These are phyloP conservation scores for Silene coronaria DNA, from an alignment of 179 eudicot species.

Conservation along the genomic window DNA sequence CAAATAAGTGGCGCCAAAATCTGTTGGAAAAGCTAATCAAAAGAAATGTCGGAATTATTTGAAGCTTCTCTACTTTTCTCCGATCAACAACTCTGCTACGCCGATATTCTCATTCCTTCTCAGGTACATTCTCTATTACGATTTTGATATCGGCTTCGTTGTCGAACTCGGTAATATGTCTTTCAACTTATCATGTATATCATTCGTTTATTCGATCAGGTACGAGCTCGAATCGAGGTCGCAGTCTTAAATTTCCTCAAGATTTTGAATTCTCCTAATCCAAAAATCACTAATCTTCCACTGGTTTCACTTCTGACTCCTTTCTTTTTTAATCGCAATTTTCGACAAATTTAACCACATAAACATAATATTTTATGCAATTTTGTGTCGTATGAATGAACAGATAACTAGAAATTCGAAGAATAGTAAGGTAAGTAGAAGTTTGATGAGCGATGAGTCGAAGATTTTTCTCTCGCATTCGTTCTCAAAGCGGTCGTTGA, in stretches of 20 bases:
- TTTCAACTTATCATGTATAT: no score
- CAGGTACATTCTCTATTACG: constrained; percentile 35
- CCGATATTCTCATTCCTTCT: constrained; percentile 79
- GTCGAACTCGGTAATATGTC: no score
- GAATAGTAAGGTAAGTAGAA: constrained; percentile 59
- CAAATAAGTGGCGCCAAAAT: constrained; percentile 27
- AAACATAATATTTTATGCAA: background rate
- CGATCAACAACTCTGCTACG: constrained; percentile 77
- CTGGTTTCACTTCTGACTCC: constrained; percentile 38
- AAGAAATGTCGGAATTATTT: constrained; percentile 50
- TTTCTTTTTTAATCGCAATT: background rate
- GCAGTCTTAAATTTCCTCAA: constrained; percentile 70
- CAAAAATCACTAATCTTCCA: constrained; percentile 65
- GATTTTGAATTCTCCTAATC: constrained; percentile 51
- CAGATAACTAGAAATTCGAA: constrained; percentile 67
- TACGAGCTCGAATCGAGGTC: constrained; percentile 82
- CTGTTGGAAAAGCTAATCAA: background rate
- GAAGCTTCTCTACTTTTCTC: constrained; percentile 64
- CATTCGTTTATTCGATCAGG: constrained; percentile 33
- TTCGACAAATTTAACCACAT: background rate
- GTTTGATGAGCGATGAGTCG: constrained; percentile 59
- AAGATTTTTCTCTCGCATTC: constrained; percentile 72
- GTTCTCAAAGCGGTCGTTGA: constrained; percentile 57
- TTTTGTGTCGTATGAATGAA: background rate
- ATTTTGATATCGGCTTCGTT: background rate